phyloP scores from a whole-genome alignment of 305 asterid species.

The Stenogyne calaminthoides region DNA sequence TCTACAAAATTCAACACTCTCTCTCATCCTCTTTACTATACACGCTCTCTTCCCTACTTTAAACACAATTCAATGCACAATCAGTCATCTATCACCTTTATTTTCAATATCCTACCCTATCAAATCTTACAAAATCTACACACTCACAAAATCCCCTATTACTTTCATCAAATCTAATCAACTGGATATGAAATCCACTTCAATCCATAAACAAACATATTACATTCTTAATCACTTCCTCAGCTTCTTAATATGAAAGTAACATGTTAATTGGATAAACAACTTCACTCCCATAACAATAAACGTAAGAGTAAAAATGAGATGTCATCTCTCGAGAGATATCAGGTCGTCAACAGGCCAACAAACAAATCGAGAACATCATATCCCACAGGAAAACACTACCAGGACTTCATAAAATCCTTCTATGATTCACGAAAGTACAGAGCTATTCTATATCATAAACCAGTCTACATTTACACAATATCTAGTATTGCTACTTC shows the following conservation, averaged over 20 bases:
- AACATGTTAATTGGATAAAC: neutral
- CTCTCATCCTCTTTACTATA: neutral
- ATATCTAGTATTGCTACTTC: neutral
- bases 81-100: neutral
- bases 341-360: neutral
- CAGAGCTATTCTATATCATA: slow-evolving; percentile 12
- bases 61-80: neutral
- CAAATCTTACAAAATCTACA: neutral
- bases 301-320: neutral
- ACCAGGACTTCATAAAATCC: slow-evolving; percentile 6
- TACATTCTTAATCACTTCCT: slow-evolving; percentile 20
- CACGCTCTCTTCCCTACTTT: no score
- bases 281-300: slow-evolving; percentile 11
- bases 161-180: neutral
- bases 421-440: neutral
- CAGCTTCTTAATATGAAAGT: neutral
- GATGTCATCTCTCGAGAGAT: neutral
- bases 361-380: neutral
- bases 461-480: neutral
- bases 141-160: neutral
- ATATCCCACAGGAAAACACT: slow-evolving; percentile 7
- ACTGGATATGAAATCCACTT: neutral
- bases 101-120: neutral
- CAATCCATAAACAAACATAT: neutral
- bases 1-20: neutral